Evolutionary conservation across 2,329 filamentous ascomycete species (phyloP).

Genomic region (Phialemoniopsis sp.): DNA sequence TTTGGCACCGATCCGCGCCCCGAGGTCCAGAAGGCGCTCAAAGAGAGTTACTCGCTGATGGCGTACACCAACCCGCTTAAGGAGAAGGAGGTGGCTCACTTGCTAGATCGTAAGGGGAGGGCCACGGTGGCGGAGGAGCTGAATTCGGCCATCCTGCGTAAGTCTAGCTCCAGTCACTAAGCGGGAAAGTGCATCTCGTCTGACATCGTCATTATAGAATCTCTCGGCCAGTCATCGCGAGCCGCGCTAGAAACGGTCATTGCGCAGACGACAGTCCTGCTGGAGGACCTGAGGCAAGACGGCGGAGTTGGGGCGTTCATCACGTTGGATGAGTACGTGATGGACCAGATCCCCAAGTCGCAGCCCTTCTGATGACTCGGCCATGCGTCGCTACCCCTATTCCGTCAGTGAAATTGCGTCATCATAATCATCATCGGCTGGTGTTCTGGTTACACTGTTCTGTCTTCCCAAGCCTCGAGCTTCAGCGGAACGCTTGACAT

Average conservation of each 20-base stretch:
- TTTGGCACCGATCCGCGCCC: constrained; percentile 68
- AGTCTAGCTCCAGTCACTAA: constrained; percentile 25
- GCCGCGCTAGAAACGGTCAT: constrained; percentile 82
- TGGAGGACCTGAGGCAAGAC: constrained; percentile 77
- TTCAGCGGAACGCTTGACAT: too few species aligned
- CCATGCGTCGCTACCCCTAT: constrained; percentile 12
- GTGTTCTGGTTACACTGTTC: too few species aligned
- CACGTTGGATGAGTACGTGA: constrained; percentile 49
- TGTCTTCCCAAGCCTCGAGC: too few species aligned
- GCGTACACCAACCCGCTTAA: constrained; percentile 80
- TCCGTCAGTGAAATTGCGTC: too few species aligned
- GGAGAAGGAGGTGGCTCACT: constrained; percentile 68
- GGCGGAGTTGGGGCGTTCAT: constrained; percentile 82
- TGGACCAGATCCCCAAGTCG: constrained; percentile 39
- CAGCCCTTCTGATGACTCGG: constrained; percentile 15
- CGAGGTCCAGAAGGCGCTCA: constrained; percentile 68
- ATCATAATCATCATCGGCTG: too few species aligned
- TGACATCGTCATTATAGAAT: constrained; percentile 54
- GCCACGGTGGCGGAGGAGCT: constrained; percentile 85
- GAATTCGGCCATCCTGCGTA: constrained; percentile 88
- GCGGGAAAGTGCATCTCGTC: constrained; percentile 1
- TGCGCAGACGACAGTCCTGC: constrained; percentile 79
- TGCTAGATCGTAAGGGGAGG: constrained; percentile 73
- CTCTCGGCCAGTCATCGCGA: constrained; percentile 82
- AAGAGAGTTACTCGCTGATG: constrained; percentile 83